Evolutionary conservation across 768 basidiomycete species (phyloP).

Genomic region (Fomitopsis pulvina): DNA sequence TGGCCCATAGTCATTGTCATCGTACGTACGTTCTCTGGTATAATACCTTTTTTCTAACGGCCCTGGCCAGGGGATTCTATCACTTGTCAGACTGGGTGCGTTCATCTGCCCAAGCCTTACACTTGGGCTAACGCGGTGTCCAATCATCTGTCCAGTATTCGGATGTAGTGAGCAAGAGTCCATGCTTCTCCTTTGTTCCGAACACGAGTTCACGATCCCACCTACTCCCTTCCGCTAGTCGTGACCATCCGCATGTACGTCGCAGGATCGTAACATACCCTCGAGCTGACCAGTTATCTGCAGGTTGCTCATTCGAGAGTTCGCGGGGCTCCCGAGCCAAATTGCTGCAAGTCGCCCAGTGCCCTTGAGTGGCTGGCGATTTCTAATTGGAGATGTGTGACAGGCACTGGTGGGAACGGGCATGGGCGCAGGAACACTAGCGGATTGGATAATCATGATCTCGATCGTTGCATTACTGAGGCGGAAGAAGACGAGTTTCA

Average conservation of each 20-base stretch:
- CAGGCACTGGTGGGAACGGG: slow-evolving; percentile 6
- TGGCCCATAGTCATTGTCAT: neutral
- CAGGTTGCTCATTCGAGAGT: neutral
- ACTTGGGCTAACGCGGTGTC: too few species aligned
- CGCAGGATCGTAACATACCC: neutral
- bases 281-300: neutral
- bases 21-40: neutral
- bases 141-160: neutral
- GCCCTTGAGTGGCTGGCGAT: too few species aligned
- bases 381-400: neutral
- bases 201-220: too few species aligned
- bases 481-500: slow-evolving; percentile 7
- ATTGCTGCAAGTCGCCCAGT: neutral
- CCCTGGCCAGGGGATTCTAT: neutral
- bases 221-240: neutral
- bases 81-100: slow-evolving; percentile 5
- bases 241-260: slow-evolving; percentile 3
- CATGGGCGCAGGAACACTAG: slow-evolving; percentile 9
- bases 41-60: neutral
- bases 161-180: slow-evolving; percentile 2
- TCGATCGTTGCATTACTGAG: slow-evolving; percentile 7
- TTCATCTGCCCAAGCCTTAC: neutral
- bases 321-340: neutral
- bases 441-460: slow-evolving; percentile 10
- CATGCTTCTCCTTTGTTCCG: too few species aligned